These are phyloP conservation scores for Pisolithus albus DNA, from an alignment of 768 basidiomycete species.

Conservation along the genomic window DNA sequence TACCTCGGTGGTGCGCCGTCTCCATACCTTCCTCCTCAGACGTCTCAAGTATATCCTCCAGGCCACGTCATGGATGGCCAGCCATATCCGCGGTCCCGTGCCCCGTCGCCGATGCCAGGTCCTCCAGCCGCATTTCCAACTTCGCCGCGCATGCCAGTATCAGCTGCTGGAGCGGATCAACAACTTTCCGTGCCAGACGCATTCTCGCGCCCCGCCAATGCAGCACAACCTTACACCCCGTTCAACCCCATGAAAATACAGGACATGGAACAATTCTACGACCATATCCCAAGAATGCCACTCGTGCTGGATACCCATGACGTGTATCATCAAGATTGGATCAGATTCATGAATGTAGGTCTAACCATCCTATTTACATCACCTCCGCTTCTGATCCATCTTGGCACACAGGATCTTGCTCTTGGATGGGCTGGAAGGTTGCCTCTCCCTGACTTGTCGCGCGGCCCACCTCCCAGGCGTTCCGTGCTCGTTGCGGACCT, in stretches of 20 bases:
- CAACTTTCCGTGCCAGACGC: slow-evolving; percentile 62
- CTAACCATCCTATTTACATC: background rate
- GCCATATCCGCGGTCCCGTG: slow-evolving; percentile 38
- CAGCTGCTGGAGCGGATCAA: slow-evolving; percentile 20
- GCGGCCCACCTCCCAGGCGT: slow-evolving; percentile 47
- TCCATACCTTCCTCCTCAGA: slow-evolving; percentile 18
- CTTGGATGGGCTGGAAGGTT: slow-evolving; percentile 74
- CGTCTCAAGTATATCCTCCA: slow-evolving; percentile 41
- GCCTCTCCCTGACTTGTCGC: slow-evolving; percentile 49
- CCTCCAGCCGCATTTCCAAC: slow-evolving; percentile 20
- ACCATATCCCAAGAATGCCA: slow-evolving; percentile 67
- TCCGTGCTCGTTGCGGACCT: slow-evolving; percentile 61
- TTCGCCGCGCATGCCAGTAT: slow-evolving; percentile 23
- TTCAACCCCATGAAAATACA: slow-evolving; percentile 68
- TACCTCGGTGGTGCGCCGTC: slow-evolving; percentile 26
- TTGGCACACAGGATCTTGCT: slow-evolving; percentile 51
- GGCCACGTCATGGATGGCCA: slow-evolving; percentile 55
- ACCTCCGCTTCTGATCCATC: background rate
- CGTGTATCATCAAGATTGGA: slow-evolving; percentile 74
- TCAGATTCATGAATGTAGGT: slow-evolving; percentile 66
- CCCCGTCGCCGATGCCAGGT: slow-evolving; percentile 50
- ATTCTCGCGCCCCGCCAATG: slow-evolving; percentile 68
- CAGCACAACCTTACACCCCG: slow-evolving; percentile 56
- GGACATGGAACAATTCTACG: slow-evolving; percentile 70
- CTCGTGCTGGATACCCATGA: slow-evolving; percentile 67